These are phyloP conservation scores for Neurospora sp. DNA, from an alignment of 495 filamentous ascomycete genomes.

Conservation along the genomic window DNA sequence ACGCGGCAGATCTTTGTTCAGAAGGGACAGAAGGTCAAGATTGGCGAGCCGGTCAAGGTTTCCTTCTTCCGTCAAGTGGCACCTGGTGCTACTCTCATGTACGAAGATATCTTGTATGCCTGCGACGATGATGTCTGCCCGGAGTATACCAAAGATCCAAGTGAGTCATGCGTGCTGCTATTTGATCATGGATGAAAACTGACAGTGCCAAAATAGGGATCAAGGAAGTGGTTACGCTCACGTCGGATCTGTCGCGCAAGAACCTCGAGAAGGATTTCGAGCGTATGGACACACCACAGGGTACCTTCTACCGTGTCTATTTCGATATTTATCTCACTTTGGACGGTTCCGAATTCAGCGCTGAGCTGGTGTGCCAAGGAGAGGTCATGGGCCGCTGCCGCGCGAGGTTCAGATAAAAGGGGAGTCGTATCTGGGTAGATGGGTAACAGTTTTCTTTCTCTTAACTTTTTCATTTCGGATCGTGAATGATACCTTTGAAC, in stretches of 20 bases:
- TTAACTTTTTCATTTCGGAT: slow-evolving; percentile 19
- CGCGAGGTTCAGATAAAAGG: slow-evolving; percentile 59
- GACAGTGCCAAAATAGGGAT: slow-evolving; percentile 55
- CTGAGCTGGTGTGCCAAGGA: slow-evolving; percentile 95
- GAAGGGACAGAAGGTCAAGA: slow-evolving; percentile 97
- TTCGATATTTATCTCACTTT: slow-evolving; percentile 83
- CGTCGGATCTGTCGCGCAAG: slow-evolving; percentile 92
- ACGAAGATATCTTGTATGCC: slow-evolving; percentile 96
- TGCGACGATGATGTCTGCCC: slow-evolving; percentile 98
- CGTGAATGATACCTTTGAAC: slow-evolving; percentile 28
- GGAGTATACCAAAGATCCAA: slow-evolving; percentile 97
- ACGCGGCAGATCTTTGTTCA: slow-evolving; percentile 98
- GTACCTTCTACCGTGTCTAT: slow-evolving; percentile 89
- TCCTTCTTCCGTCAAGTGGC: slow-evolving; percentile 98
- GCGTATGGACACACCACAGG: slow-evolving; percentile 97
- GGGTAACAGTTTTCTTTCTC: slow-evolving; percentile 9
- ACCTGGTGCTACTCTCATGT: slow-evolving; percentile 95
- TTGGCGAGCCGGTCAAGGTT: slow-evolving; percentile 97
- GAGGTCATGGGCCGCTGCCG: slow-evolving; percentile 98
- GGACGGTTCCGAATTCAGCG: slow-evolving; percentile 95
- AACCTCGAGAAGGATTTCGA: slow-evolving; percentile 99
- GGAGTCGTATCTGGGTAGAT: neutral
- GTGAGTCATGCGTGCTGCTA: slow-evolving; percentile 48
- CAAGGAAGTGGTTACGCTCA: slow-evolving; percentile 98
- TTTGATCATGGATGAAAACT: slow-evolving; percentile 8